These are phyloP conservation scores for Quercus alba DNA, from an alignment of 306 rosid species.

Conservation along the genomic window DNA sequence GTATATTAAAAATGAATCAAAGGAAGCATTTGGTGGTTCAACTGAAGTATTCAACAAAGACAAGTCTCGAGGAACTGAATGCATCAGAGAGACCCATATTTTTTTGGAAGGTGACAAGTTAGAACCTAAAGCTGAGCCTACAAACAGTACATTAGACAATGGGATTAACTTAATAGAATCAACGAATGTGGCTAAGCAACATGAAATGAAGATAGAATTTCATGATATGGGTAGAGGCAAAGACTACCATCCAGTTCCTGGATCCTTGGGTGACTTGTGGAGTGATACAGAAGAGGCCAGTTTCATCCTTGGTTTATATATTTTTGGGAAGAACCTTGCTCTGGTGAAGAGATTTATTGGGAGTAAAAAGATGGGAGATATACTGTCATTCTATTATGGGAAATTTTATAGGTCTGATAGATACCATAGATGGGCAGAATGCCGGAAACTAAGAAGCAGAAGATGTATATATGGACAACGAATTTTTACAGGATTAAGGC, in stretches of 20 bases:
- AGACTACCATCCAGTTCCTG: conserved; percentile 56
- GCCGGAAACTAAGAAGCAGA: conserved; percentile 64
- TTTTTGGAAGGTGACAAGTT: conserved; percentile 16
- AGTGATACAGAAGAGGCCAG: conserved; percentile 62
- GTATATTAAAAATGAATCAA: conserved; percentile 18
- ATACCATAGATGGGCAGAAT: conserved; percentile 70
- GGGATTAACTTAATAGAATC: conserved; percentile 27
- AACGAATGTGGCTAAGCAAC: conserved; percentile 27
- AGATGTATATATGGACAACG: conserved; percentile 64
- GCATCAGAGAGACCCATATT: conserved; percentile 16
- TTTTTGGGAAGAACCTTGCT: conserved; percentile 80
- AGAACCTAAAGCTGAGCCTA: conserved; percentile 28
- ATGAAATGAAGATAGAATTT: conserved; percentile 28
- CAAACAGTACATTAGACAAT: conserved; percentile 18
- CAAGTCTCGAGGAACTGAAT: conserved; percentile 25
- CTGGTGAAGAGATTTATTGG: conserved; percentile 67
- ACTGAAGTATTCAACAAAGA: conserved; percentile 22
- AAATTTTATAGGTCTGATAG: conserved; percentile 64
- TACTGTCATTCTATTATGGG: conserved; percentile 84
- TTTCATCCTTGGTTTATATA: conserved; percentile 76
- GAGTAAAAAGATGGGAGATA: conserved; percentile 63
- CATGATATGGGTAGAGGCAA: conserved; percentile 25
- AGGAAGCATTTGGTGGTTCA: conserved; percentile 23
- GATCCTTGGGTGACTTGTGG: conserved; percentile 50
- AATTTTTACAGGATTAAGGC: conserved; percentile 80